These are phyloP conservation scores for Arachnomyces sp. DNA, from an alignment of 2,329 filamentous ascomycete species.

Conservation along the genomic window DNA sequence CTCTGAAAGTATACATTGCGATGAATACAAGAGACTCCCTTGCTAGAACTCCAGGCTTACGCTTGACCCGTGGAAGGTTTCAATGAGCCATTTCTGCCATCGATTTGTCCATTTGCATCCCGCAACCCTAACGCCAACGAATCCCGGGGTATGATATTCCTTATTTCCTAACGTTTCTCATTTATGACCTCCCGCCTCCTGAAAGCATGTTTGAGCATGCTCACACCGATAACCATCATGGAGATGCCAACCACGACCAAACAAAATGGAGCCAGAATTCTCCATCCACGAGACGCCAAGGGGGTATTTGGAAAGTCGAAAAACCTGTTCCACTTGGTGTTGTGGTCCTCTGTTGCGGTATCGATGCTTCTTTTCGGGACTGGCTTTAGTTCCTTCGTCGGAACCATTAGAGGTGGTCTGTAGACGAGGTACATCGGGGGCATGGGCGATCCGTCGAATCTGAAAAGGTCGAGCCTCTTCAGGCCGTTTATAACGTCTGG, in stretches of 20 bases:
- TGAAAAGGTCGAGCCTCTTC: conserved; percentile 55
- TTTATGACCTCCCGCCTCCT: no score
- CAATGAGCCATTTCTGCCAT: no score
- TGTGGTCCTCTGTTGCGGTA: conserved; percentile 25
- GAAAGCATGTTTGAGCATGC: conserved; percentile 14
- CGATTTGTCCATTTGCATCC: no score
- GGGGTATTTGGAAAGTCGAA: neutral
- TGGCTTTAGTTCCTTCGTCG: conserved; percentile 58
- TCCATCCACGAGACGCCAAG: conserved; percentile 21
- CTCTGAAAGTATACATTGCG: no score
- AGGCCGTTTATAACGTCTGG: conserved; percentile 55
- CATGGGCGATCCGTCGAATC: conserved; percentile 56
- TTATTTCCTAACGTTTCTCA: neutral
- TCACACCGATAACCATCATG: conserved; percentile 39
- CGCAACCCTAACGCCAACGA: neutral
- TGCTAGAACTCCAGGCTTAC: no score
- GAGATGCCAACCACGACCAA: no score
- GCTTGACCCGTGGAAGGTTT: no score
- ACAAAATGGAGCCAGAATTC: conserved; percentile 46
- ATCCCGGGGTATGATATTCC: neutral
- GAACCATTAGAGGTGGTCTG: conserved; percentile 59
- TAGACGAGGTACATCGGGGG: conserved; percentile 60
- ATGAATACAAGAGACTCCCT: no score
- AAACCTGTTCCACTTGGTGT: conserved; percentile 24
- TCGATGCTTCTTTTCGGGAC: conserved; percentile 22